Percentiles rank a stretch among this genome's conserved stretches.
Conservation (phyloP, 2,329 filamentous ascomycete species). For the Aspergillus proliferans region DNA sequence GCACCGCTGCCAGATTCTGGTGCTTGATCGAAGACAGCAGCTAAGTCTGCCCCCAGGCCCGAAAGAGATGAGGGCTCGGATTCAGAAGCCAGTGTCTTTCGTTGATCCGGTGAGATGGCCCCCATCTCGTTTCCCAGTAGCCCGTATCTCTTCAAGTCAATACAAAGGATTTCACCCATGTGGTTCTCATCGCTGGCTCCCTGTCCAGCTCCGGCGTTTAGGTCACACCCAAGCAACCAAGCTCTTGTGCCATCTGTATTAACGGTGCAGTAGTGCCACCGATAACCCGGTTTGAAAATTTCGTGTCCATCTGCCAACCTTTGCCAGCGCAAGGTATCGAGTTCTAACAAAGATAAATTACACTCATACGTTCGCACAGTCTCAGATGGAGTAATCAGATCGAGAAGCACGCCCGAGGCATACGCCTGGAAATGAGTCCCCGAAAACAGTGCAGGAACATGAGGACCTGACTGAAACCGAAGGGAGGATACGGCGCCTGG, state of each 20-base stretch:
- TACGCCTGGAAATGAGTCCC: slow-evolving; percentile 95
- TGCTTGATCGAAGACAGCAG: slow-evolving; percentile 76
- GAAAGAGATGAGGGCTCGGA: slow-evolving; percentile 47
- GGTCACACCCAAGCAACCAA: slow-evolving; percentile 89
- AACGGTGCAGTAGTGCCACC: slow-evolving; percentile 97
- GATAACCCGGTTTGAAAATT: slow-evolving; percentile 83
- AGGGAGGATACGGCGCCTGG: slow-evolving; percentile 85
- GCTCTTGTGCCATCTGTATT: slow-evolving; percentile 93
- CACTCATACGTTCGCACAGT: slow-evolving; percentile 83
- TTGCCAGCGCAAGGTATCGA: slow-evolving; percentile 85
- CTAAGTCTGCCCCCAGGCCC: slow-evolving; percentile 77
- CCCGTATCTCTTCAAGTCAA: slow-evolving; percentile 87
- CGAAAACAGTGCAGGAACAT: slow-evolving; percentile 79
- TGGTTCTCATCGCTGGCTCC: slow-evolving; percentile 78
- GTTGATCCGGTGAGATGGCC: slow-evolving; percentile 47
- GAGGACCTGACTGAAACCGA: slow-evolving; percentile 80
- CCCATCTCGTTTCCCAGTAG: slow-evolving; percentile 73
- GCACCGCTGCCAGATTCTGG: slow-evolving; percentile 79
- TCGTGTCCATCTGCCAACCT: slow-evolving; percentile 91
- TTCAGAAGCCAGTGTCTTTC: slow-evolving; percentile 48
- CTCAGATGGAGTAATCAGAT: slow-evolving; percentile 87
- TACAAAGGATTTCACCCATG: slow-evolving; percentile 86
- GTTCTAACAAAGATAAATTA: slow-evolving; percentile 80
- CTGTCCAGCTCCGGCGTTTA: slow-evolving; percentile 62
- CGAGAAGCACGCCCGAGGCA: slow-evolving; percentile 83